These are phyloP conservation scores for Boletus bicolor DNA, from an alignment of 768 basidiomycete genomes.

Conservation along the genomic window DNA sequence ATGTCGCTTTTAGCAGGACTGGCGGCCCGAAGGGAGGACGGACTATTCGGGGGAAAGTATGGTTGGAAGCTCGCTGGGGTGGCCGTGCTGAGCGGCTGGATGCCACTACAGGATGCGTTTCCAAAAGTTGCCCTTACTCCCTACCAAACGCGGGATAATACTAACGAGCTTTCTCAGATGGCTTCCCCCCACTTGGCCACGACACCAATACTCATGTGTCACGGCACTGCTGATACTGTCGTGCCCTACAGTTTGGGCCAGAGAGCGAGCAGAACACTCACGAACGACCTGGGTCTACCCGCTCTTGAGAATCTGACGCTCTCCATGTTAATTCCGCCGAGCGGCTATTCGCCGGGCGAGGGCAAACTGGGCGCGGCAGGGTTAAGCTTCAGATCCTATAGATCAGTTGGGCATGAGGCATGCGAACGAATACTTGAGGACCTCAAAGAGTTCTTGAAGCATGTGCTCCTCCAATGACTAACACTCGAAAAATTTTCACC, in stretches of 20 bases:
- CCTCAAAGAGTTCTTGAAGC: slow-evolving; percentile 67
- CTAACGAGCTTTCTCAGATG: slow-evolving; percentile 45
- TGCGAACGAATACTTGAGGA: slow-evolving; percentile 65
- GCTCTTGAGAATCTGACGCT: slow-evolving; percentile 35
- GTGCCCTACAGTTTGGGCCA: slow-evolving; percentile 56
- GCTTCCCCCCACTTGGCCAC: slow-evolving; percentile 53
- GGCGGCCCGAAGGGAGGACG: slow-evolving; percentile 25
- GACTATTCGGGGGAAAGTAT: slow-evolving; percentile 27
- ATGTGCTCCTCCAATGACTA: slow-evolving; percentile 41
- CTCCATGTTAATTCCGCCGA: slow-evolving; percentile 27
- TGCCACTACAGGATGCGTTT: slow-evolving; percentile 65
- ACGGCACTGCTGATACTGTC: slow-evolving; percentile 73
- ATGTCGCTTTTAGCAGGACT: slow-evolving; percentile 77
- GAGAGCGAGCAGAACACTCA: slow-evolving; percentile 56
- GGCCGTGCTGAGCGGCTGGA: slow-evolving; percentile 73
- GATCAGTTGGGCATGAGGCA: slow-evolving; percentile 64
- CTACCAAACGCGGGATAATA: neutral
- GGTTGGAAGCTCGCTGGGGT: slow-evolving; percentile 71
- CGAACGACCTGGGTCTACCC: slow-evolving; percentile 49
- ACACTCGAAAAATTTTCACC: neutral
- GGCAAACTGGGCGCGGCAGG: slow-evolving; percentile 39
- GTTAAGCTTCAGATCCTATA: slow-evolving; percentile 64
- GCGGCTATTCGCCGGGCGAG: slow-evolving; percentile 18
- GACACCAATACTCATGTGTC: slow-evolving; percentile 84
- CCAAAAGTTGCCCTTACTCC: slow-evolving; percentile 49